Evolutionary conservation across 371 early-diverging fungal genomes (phyloP), one percentile per base, ranked within the genome.

Genomic region (Capillidium heterosporum): DNA sequence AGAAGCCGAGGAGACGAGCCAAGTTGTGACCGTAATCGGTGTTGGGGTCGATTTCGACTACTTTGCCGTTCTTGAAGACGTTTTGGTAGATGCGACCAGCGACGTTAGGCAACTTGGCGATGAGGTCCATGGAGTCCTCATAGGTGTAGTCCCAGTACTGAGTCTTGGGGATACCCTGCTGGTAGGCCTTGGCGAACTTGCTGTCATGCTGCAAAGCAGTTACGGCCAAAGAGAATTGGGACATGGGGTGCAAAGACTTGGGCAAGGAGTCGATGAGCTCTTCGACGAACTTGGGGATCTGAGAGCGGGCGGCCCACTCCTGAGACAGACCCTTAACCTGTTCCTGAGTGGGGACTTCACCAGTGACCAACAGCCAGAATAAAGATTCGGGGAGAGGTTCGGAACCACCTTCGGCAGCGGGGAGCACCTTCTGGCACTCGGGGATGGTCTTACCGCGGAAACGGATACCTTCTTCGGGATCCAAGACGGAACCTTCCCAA

Each of bases 11-110:
- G 54, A 93, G 75, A 68, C 78, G 77, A 68, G 96, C 81, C 71
- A 92, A 88, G 83, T 95, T 94, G 73, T 85, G 87, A 63, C 87
- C 83, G 78, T 86, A 95, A 78, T 95, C 96, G 64, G 79, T 77
- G 62, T 83, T 80, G 56, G 71, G 67, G 64, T 94, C 86, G 68
- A 94, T 77, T 32, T 75, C 68, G 57, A 84, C 76, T 49, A 89
- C 68, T 77, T 91, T 91, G 65, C 94, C 95, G 69, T 95, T 91
- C 81, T 89, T 91, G 84, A 82, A 97, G 59, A 93, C 86, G 74
- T 95, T 97, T 69, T 91, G 84, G 83, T 95, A 97, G 81, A 97
- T 95, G 66, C 94, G 88, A 60, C 91, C 90, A 58, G 95, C 96
- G 64, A 97, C 78, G 64, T 78, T 75, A 62, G 96, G 96, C 58